Base-by-base conservation (phyloP, 164 flowering plant species). In the Berberis thunbergii region DNA sequence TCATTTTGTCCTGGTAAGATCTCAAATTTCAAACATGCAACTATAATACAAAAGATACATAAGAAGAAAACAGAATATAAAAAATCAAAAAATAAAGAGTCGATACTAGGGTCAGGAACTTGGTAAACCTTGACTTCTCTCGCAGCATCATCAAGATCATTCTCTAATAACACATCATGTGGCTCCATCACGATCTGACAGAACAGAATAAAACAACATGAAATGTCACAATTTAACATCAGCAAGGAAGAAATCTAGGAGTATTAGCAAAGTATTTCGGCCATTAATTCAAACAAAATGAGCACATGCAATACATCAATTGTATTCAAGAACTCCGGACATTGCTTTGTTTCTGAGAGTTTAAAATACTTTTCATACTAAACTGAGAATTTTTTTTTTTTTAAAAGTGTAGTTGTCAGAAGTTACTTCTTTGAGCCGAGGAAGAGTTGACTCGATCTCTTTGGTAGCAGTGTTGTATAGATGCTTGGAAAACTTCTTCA, bases 81-180 rank as follows among this genome's bases (percentile, higher is more conserved):
- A 41, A 12, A 3, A 40, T 3, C 49, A 43, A 42, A 10, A 41
- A 12, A 26, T 26, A 26, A 2, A 7, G 9, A 60, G 12, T 8
- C 9, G 49, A 41, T 39, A 64, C 26, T 26, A 26, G 26, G 26
- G 7, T 4, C 11, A 40, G 43, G 10, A 7, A 56, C 8, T 38
- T n/a, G 38, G 49, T 74, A 50, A 56, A 84, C 97, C 89, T 79
- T 72, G 42, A 89, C 86, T 82, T 89, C 73, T 70, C 74, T 78
- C 10, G 99, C 98, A 46, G 84, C 99, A 8, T 82, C 81, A 55
- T 86, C 73, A 3, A 95, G 87, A 76, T 91, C 99, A 45, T 95
- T 95, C 4, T 91, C 99, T 69, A 95, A 62, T 6, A 97, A 83
- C 41, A 86, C 74, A 3, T 60, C 64, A 64, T 86, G 92, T 4